Percentiles rank a stretch among this genome's conserved stretches.
Conservation (phyloP, 2,329 filamentous ascomycete genomes). For the Ophiostoma quercus region DNA sequence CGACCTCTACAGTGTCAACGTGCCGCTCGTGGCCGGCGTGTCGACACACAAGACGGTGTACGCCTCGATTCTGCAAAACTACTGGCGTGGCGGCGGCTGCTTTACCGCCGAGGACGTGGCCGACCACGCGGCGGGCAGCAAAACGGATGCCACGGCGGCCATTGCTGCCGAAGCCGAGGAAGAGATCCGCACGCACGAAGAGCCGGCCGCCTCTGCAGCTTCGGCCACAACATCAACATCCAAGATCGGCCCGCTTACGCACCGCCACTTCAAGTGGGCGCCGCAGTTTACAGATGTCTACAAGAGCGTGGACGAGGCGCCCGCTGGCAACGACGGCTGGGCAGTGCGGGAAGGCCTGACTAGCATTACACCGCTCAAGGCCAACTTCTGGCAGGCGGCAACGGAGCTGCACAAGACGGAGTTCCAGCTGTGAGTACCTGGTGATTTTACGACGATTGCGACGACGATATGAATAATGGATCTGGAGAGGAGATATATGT, state of each 20-base stretch:
- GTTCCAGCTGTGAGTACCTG: slow-evolving; percentile 71
- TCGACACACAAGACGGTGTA: slow-evolving; percentile 69
- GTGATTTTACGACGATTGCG: neutral
- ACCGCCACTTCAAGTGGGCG: slow-evolving; percentile 93
- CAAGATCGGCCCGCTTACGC: slow-evolving; percentile 33
- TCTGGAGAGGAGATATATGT: neutral
- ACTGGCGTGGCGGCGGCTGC: slow-evolving; percentile 78
- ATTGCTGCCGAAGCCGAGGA: slow-evolving; percentile 61
- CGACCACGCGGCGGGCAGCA: neutral
- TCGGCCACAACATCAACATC: neutral
- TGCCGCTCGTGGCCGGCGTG: slow-evolving; percentile 75
- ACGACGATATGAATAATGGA: neutral
- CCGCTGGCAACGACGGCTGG: slow-evolving; percentile 88
- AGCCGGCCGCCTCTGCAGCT: neutral
- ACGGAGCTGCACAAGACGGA: slow-evolving; percentile 61
- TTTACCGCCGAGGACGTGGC: slow-evolving; percentile 74
- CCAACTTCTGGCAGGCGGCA: slow-evolving; percentile 80
- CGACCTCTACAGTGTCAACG: slow-evolving; percentile 87
- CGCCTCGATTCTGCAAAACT: slow-evolving; percentile 83
- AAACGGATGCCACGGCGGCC: slow-evolving; percentile 25
- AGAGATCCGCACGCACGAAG: slow-evolving; percentile 50
- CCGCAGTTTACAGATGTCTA: slow-evolving; percentile 83
- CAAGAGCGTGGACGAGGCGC: slow-evolving; percentile 72
- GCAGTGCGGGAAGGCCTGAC: slow-evolving; percentile 81
- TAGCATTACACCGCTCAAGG: slow-evolving; percentile 82